Conservation (phyloP, 495 filamentous ascomycete species). For the Endocarpon pusillum region DNA sequence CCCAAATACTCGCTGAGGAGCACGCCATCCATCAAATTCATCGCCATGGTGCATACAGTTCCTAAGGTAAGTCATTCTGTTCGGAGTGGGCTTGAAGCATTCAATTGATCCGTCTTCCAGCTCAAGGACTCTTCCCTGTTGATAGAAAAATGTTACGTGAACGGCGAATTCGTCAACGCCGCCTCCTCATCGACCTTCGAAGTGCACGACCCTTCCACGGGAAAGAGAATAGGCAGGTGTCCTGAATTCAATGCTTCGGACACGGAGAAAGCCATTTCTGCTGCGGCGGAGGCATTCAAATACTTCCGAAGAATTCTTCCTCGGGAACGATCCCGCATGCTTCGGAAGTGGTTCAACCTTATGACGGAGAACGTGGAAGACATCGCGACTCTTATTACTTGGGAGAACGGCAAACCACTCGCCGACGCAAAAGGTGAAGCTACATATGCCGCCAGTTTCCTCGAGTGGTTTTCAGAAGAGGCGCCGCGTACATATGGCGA, state of each 20-base stretch:
- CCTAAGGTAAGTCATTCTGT: constrained; percentile 19
- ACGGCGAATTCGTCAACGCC: constrained; percentile 68
- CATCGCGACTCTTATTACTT: constrained; percentile 40
- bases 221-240: constrained; percentile 60
- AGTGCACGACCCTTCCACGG: constrained; percentile 65
- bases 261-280: constrained; percentile 59
- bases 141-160: constrained; percentile 67
- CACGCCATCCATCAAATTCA: too few species aligned
- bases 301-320: constrained; percentile 57
- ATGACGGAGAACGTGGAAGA: constrained; percentile 61
- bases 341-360: constrained; percentile 60
- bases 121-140: constrained; percentile 72
- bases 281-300: constrained; percentile 58
- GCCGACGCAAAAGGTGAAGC: constrained; percentile 61
- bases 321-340: constrained; percentile 58
- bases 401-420: constrained; percentile 62
- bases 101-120: constrained; percentile 19
- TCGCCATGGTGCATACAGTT: constrained; percentile 25
- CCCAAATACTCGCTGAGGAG: too few species aligned
- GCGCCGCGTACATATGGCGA: constrained; percentile 56
- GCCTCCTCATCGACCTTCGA: constrained; percentile 67
- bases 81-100: background rate
- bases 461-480: constrained; percentile 72
- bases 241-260: constrained; percentile 67
- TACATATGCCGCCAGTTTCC: constrained; percentile 57